phyloP scores from a whole-genome alignment of 1,284 basidiomycete genomes.

The Ceratobasidium sp. region DNA sequence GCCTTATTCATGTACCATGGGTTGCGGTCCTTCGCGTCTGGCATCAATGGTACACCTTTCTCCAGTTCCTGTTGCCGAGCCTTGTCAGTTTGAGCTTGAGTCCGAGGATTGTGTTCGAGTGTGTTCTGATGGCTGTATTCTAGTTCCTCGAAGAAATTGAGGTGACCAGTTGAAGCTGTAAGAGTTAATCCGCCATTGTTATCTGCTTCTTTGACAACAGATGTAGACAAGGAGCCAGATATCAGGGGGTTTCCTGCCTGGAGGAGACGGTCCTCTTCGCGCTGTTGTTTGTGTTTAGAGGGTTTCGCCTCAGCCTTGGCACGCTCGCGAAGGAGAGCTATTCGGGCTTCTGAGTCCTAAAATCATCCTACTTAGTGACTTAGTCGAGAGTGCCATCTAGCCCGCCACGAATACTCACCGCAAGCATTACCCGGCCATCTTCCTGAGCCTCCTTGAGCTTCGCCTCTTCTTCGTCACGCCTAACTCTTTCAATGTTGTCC shows the following conservation, averaged over 20 bases:
- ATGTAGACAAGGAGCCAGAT: background rate
- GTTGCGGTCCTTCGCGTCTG: conserved; percentile 72
- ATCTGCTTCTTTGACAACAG: conserved; percentile 6
- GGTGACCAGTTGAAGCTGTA: conserved; percentile 59
- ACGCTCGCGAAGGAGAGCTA: conserved; percentile 67
- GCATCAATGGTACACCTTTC: conserved; percentile 73
- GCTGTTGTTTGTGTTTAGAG: conserved; percentile 11
- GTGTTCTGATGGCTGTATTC: conserved; percentile 52
- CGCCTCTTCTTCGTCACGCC: conserved; percentile 82
- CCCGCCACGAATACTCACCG: conserved; percentile 56
- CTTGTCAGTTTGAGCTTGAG: conserved; percentile 20
- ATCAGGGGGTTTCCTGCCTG: conserved; percentile 19
- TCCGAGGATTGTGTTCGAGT: conserved; percentile 4
- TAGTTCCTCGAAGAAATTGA: conserved; percentile 79
- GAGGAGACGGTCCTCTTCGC: conserved; percentile 3
- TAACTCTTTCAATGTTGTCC: conserved; percentile 83
- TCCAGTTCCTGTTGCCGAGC: conserved; percentile 58
- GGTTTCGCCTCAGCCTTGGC: conserved; percentile 53
- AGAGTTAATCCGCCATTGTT: conserved; percentile 30
- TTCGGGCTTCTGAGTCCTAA: conserved; percentile 81
- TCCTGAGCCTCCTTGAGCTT: conserved; percentile 65
- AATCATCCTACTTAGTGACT: conserved; percentile 8
- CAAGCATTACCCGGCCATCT: conserved; percentile 73
- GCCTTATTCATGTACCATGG: conserved; percentile 70
- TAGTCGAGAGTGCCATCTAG: background rate